phyloP scores from a whole-genome alignment of 768 basidiomycete genomes.

The Leccinum uliginosum region DNA sequence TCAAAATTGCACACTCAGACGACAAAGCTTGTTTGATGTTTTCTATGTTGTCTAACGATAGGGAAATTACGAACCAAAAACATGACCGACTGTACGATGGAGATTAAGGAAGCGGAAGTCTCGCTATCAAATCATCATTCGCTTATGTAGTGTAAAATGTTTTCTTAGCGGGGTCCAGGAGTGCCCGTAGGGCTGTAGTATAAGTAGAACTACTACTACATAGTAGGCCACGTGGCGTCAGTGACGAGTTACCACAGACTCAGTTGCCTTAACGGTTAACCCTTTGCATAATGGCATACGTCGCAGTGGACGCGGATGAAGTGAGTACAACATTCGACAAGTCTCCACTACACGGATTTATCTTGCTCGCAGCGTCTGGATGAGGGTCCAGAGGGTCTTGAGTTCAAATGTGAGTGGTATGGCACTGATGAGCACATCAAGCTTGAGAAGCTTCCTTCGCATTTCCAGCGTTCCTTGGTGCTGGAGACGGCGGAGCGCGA shows the following conservation, averaged over 20 bases:
- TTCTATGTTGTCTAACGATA: too few relatives aligned
- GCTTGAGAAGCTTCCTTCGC: not conserved
- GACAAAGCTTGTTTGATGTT: too few relatives aligned
- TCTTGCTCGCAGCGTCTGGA: constrained; percentile 44
- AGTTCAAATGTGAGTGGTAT: constrained; percentile 59
- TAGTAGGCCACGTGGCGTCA: constrained; percentile 2
- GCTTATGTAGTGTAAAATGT: too few relatives aligned
- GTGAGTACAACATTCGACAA: constrained; percentile 34
- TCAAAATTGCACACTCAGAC: too few relatives aligned
- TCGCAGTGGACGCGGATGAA: constrained; percentile 68
- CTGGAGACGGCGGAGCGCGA: constrained; percentile 24
- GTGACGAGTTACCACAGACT: not conserved
- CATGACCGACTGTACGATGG: too few relatives aligned
- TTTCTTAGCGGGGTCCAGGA: too few relatives aligned
- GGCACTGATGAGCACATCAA: not conserved
- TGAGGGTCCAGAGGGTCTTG: constrained; percentile 64
- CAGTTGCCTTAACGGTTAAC: not conserved
- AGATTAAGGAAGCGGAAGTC: too few relatives aligned
- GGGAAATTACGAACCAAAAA: too few relatives aligned
- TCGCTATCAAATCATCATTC: too few relatives aligned
- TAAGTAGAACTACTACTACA: too few relatives aligned
- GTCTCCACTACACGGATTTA: not conserved
- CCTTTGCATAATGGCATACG: constrained; percentile 54
- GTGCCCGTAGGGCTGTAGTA: too few relatives aligned
- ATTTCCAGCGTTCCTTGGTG: constrained; percentile 52